Conservation (phyloP, 75 land plant species). For the Pseudotsuga menziesii region DNA sequence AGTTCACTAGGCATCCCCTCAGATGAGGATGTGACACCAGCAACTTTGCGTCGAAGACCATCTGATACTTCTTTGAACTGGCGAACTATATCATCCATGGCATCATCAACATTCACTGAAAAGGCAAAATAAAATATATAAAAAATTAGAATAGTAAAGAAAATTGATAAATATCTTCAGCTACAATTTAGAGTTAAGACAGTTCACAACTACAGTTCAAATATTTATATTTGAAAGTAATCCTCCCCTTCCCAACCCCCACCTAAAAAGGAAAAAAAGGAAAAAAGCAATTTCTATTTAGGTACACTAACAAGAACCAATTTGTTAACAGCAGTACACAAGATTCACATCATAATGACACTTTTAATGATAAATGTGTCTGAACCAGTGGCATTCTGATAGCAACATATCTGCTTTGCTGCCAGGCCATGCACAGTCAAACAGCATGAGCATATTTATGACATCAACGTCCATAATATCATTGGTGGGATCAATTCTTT, state of each 20-base stretch:
- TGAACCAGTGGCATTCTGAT: too few species aligned
- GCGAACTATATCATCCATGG: constrained; percentile 96
- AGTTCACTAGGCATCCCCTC: constrained; percentile 16
- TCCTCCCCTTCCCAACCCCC: too few species aligned
- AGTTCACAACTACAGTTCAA: neutral
- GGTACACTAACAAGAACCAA: too few species aligned
- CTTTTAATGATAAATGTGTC: too few species aligned
- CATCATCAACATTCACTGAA: constrained; percentile 98
- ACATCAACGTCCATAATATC: too few species aligned
- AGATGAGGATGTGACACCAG: constrained; percentile 25
- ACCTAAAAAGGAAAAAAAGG: too few species aligned
- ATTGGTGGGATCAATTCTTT: neutral
- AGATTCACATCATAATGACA: too few species aligned
- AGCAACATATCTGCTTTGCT: too few species aligned
- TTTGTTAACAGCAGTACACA: too few species aligned
- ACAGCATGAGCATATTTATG: too few species aligned
- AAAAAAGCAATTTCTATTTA: too few species aligned
- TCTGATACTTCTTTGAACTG: constrained; percentile 94
- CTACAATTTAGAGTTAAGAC: neutral
- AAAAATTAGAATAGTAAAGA: neutral
- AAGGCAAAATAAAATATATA: neutral
- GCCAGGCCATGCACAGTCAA: too few species aligned
- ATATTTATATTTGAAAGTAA: neutral
- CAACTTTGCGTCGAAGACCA: constrained; percentile 53
- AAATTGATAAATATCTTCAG: neutral